Percentiles rank a stretch among this genome's conserved stretches.
These are phyloP conservation scores for Calophaca sinica DNA, from an alignment of 306 rosid species.

Conservation along the genomic window DNA sequence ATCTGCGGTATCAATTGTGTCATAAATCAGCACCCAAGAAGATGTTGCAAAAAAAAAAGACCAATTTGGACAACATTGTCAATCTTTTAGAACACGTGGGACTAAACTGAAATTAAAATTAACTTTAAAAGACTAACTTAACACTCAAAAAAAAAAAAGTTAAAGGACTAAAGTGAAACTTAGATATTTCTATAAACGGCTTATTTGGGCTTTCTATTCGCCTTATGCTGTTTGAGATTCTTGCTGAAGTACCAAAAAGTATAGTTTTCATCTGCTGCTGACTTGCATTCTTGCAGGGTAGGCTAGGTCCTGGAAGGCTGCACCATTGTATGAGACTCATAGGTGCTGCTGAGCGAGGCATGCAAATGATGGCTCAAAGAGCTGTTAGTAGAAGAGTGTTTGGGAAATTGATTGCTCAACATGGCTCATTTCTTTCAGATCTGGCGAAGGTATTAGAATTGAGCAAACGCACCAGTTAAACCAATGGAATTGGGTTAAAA, in stretches of 20 bases:
- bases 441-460: constrained; percentile 74
- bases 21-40: no score
- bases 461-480: background rate
- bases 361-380: constrained; percentile 81
- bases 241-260: constrained; percentile 20
- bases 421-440: constrained; percentile 88
- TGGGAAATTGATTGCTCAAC: constrained; percentile 91
- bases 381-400: constrained; percentile 84
- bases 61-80: no score
- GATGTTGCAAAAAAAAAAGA: no score
- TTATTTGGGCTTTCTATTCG: constrained; percentile 15
- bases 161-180: no score
- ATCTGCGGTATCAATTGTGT: no score
- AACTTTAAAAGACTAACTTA: no score
- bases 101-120: no score
- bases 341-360: constrained; percentile 95
- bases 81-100: no score
- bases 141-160: no score
- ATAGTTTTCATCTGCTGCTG: constrained; percentile 19
- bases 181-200: background rate
- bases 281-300: constrained; percentile 67
- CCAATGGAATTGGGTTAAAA: background rate
- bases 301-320: constrained; percentile 98
- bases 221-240: constrained; percentile 9
- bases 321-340: constrained; percentile 98